Conservation (phyloP, 805 yeast species). For the Wickerhamiella hasegawae region DNA sequence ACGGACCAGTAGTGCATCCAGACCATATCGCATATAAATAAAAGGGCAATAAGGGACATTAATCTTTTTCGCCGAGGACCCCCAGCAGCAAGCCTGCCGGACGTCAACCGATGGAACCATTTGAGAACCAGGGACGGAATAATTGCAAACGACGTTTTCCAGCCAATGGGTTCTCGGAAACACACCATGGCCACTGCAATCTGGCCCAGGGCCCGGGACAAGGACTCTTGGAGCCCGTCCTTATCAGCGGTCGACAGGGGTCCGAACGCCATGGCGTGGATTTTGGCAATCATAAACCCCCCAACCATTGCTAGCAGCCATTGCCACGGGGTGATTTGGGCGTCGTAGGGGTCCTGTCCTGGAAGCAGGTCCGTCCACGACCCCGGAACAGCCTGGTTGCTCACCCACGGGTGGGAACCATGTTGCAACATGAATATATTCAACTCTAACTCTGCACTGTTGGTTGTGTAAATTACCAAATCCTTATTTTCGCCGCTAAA, state of each 20-base stretch:
- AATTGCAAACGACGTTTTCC: constrained; percentile 4
- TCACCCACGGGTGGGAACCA: too few relatives aligned
- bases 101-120: constrained; percentile 3
- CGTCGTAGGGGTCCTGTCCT: too few relatives aligned
- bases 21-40: constrained; percentile 6
- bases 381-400: too few relatives aligned
- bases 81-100: not conserved
- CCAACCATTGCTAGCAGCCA: not conserved
- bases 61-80: too few relatives aligned
- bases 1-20: constrained; percentile 8
- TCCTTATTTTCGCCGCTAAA: too few relatives aligned
- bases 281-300: not conserved
- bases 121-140: constrained; percentile 4
- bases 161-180: constrained; percentile 8
- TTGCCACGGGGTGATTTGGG: not conserved
- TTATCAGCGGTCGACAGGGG: constrained; percentile 5
- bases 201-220: constrained; percentile 5
- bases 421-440: too few relatives aligned
- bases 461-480: too few relatives aligned
- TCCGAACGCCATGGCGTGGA: constrained; percentile 2
- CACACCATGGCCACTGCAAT: constrained; percentile 8
- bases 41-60: constrained; percentile 1
- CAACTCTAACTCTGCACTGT: too few relatives aligned
- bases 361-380: too few relatives aligned
- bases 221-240: constrained; percentile 2